Base-by-base conservation (phyloP, 192 early-diverging fungal genomes). In the Coemansia sp. region DNA sequence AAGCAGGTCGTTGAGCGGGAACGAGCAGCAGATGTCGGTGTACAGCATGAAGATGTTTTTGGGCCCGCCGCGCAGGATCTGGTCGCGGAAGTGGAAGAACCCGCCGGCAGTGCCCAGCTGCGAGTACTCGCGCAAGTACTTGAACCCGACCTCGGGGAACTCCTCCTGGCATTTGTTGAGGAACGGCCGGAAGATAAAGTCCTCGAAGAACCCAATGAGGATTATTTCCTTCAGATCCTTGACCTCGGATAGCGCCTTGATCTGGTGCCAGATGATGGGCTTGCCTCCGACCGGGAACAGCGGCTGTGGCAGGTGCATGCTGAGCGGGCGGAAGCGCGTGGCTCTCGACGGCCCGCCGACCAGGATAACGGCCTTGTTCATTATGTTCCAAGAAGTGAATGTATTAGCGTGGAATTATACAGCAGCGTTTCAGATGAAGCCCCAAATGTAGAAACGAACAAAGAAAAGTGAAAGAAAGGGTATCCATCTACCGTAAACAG, bases 1-100 rank as follows among this genome's bases (percentile, higher is more conserved):
- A 60, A 93, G 85, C 87, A 99, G 92, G 42, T 88, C 90, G 64
- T 82, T 81, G 64, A 99, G 86, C 25, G 97, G 95, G 87, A 96
- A 97, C 23, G 89, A 91, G 62, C 90, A 94, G 49, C 93, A 94
- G 67, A 99, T 93, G 76, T 99, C 97, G 29, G 93, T 94, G 79
- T 99, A 94, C 69, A 99, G 83, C 67, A 99, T 95, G 79, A 97
- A 97, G 66, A 99, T 87, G 69, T 92, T 88, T 56, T 95, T 89
- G 15, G 95, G 93, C 66, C 89, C 85, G 42, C 94, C 95, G 42
- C 92, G 87, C 67, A 94, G 66, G 69, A 99, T 96, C 81, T 97
- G 92, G 76, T 99, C 95, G 69, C 97, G 92, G 89, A 99, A 99
- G 77, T 99, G 97, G 85, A 94, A 96, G 65, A 99, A 80, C 25